Evolutionary conservation across 108 stramenopile species (phyloP).

Genomic region (Asterionellopsis glacialis): DNA sequence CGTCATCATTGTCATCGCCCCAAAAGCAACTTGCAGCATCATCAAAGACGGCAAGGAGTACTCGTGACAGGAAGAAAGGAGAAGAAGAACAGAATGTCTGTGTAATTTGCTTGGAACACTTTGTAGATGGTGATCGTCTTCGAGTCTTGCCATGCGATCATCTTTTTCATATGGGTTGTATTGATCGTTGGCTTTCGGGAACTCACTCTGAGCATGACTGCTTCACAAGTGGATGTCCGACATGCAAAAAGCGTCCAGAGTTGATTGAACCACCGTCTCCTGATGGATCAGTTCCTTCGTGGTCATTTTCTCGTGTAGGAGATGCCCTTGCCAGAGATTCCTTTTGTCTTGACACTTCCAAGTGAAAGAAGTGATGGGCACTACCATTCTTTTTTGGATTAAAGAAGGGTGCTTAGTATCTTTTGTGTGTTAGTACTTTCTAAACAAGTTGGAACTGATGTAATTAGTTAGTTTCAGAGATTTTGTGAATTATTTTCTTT

Average conservation of each 20-base stretch:
- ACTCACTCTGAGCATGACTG: constrained; percentile 48
- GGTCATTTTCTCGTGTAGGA: constrained; percentile 63
- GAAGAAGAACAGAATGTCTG: constrained; percentile 37
- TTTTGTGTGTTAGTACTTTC: too few relatives aligned
- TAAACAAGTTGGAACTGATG: too few relatives aligned
- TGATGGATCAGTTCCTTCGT: constrained; percentile 60
- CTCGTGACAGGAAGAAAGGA: background rate
- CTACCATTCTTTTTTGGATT: too few relatives aligned
- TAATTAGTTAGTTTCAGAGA: too few relatives aligned
- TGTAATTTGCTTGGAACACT: constrained; percentile 70
- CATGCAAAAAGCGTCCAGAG: constrained; percentile 49
- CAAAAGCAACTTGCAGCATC: constrained; percentile 2
- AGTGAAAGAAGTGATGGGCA: too few relatives aligned
- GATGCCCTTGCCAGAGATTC: constrained; percentile 28
- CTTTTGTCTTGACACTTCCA: background rate
- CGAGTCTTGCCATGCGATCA: constrained; percentile 82
- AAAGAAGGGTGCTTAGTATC: too few relatives aligned
- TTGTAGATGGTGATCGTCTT: constrained; percentile 67
- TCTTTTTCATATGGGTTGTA: constrained; percentile 78
- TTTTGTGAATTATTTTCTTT: too few relatives aligned
- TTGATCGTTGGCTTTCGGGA: constrained; percentile 70
- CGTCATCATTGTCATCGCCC: constrained; percentile 1
- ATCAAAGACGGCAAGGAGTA: too few relatives aligned
- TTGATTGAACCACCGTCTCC: constrained; percentile 1
- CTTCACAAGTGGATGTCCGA: constrained; percentile 62